Evolutionary conservation across 2,329 filamentous ascomycete genomes (phyloP).

Genomic region (Cryoendolithus antarcticus): DNA sequence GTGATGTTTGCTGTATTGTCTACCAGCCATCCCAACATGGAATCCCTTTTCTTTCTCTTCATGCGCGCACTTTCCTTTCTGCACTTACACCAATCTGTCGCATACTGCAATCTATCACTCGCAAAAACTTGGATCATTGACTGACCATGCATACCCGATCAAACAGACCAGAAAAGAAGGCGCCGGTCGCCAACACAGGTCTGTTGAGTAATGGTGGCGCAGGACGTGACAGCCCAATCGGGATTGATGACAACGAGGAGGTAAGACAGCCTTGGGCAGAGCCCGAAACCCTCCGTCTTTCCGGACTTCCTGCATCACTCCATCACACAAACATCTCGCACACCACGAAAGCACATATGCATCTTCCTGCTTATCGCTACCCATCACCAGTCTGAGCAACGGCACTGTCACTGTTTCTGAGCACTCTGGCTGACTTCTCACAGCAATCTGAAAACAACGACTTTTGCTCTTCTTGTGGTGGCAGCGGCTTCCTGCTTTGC

Average conservation of each 20-base stretch:
- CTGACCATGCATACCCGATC: conserved; percentile 11
- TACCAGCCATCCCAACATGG: conserved; percentile 2
- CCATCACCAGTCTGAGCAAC: conserved; percentile 12
- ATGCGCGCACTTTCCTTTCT: neutral
- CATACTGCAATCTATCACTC: no score
- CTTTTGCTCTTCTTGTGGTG: conserved; percentile 74
- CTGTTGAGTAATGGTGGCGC: conserved; percentile 52
- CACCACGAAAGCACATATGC: conserved; percentile 15
- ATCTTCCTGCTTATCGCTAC: conserved; percentile 14
- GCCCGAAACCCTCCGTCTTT: conserved; percentile 7
- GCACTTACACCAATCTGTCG: no score
- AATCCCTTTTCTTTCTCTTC: neutral
- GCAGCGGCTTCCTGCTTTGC: conserved; percentile 74
- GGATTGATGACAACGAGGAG: conserved; percentile 45
- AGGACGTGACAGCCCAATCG: conserved; percentile 48
- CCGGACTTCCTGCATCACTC: neutral
- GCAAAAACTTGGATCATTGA: conserved; percentile 8
- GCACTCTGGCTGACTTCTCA: conserved; percentile 23
- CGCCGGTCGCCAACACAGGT: conserved; percentile 55
- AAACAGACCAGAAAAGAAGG: conserved; percentile 64
- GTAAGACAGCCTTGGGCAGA: conserved; percentile 33
- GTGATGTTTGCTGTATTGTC: conserved; percentile 13
- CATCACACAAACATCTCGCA: conserved; percentile 9
- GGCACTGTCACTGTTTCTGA: neutral
- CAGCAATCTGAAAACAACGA: conserved; percentile 61